phyloP scores from a whole-genome alignment of 1,284 basidiomycete species.

The Sphagnurus paluster region DNA sequence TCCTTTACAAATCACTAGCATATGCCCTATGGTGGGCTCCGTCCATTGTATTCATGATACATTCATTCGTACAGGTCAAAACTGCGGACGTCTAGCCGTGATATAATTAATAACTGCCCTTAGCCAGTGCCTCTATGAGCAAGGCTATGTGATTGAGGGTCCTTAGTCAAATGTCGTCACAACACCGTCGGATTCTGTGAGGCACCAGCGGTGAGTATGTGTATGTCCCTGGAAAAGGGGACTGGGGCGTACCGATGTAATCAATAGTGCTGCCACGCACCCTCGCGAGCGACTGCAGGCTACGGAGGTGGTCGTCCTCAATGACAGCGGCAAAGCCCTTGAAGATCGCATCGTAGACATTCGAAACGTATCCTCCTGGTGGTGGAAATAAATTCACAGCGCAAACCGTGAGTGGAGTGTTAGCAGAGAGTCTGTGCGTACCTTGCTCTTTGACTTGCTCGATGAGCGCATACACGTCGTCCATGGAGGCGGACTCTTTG shows the following conservation, averaged over 20 bases:
- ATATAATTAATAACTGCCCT: background rate
- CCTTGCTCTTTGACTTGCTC: constrained; percentile 6
- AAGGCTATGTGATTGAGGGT: background rate
- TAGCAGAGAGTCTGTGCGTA: background rate
- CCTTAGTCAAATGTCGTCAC: constrained; percentile 10
- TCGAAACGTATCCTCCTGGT: constrained; percentile 5
- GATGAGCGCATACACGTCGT: constrained; percentile 1
- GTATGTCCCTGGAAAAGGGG: background rate
- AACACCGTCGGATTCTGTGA: constrained; percentile 11
- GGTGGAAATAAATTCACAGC: background rate
- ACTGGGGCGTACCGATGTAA: constrained; percentile 7
- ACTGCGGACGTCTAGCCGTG: background rate
- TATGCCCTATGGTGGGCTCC: background rate
- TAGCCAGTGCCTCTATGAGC: background rate
- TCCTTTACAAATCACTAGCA: too few species aligned
- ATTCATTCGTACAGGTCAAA: background rate
- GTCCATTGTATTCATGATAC: background rate
- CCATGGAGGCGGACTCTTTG: constrained; percentile 6
- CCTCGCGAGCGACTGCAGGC: background rate
- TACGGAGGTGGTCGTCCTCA: background rate
- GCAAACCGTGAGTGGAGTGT: background rate
- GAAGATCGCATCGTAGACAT: constrained; percentile 7
- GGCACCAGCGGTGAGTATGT: background rate
- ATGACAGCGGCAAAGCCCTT: constrained; percentile 13
- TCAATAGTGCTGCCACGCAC: constrained; percentile 4